Conservation (phyloP, 345 rosid species). For the Excoecaria cochinchinensis region DNA sequence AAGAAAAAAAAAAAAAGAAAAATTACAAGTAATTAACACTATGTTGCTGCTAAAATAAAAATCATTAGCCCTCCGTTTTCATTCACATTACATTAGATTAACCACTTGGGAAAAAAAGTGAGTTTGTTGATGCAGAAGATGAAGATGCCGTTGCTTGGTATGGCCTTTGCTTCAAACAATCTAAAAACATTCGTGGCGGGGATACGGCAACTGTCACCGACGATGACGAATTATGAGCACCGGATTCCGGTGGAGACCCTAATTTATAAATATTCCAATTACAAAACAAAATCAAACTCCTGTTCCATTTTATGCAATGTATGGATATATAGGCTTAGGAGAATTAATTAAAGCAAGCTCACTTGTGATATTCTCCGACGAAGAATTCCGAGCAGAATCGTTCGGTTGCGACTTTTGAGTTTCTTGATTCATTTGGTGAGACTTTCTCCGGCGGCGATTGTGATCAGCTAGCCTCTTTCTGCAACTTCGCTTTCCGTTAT, state of each 20-base stretch:
- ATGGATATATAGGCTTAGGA: too few species aligned
- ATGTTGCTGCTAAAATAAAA: too few species aligned
- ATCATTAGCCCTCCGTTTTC: not conserved
- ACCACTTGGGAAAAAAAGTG: slow-evolving; percentile 68
- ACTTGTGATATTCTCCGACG: slow-evolving; percentile 49
- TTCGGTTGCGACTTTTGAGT: slow-evolving; percentile 32
- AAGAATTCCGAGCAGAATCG: slow-evolving; percentile 29
- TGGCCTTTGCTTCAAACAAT: slow-evolving; percentile 68
- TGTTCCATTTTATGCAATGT: too few species aligned
- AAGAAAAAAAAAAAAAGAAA: too few species aligned
- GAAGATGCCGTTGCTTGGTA: slow-evolving; percentile 47
- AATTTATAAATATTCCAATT: not conserved
- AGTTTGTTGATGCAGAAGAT: slow-evolving; percentile 64
- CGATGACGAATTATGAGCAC: slow-evolving; percentile 46
- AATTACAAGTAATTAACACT: too few species aligned
- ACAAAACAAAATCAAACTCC: not conserved
- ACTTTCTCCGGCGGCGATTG: slow-evolving; percentile 88
- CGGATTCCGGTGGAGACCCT: slow-evolving; percentile 69
- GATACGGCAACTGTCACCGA: slow-evolving; percentile 60
- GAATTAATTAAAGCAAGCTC: slow-evolving; percentile 1
- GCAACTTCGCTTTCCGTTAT: slow-evolving; percentile 98
- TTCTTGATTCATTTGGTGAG: slow-evolving; percentile 49
- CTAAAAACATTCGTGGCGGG: slow-evolving; percentile 72
- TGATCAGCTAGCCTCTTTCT: slow-evolving; percentile 93
- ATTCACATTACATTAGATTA: not conserved